These are phyloP conservation scores for Pseudotsuga menziesii DNA, from an alignment of 75 land plant genomes.

Conservation along the genomic window DNA sequence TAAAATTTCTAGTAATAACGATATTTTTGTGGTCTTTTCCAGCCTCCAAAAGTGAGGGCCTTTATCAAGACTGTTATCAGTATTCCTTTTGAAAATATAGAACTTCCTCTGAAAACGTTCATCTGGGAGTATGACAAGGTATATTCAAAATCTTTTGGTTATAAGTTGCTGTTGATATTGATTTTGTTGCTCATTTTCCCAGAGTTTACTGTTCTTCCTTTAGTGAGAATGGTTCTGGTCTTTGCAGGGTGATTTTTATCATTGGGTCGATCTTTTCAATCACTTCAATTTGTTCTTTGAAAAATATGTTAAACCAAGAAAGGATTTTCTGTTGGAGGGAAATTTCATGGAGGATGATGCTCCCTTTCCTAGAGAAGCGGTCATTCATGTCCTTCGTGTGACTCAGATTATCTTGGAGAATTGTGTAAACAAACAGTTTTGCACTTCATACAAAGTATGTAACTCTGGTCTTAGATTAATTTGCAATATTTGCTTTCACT, in stretches of 20 bases:
- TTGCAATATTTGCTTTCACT: not conserved
- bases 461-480: not conserved
- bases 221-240: not conserved
- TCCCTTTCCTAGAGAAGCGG: conserved; percentile 32
- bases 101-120: conserved; percentile 24
- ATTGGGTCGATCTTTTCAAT: conserved; percentile 39
- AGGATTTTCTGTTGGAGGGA: conserved; percentile 37
- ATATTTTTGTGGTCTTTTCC: not conserved
- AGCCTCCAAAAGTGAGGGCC: conserved; percentile 28
- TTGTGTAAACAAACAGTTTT: conserved; percentile 35
- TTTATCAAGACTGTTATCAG: conserved; percentile 25
- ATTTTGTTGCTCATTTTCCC: not conserved
- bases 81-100: conserved; percentile 29
- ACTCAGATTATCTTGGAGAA: conserved; percentile 38
- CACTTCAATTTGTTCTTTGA: conserved; percentile 41
- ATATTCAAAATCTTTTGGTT: not conserved
- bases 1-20: not conserved
- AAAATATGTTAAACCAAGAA: conserved; percentile 25
- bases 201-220: not conserved
- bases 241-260: conserved; percentile 42
- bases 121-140: conserved; percentile 48
- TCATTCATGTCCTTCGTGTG: conserved; percentile 38
- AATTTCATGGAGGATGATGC: conserved; percentile 15
- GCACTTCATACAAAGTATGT: conserved; percentile 37
- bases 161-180: not conserved